Conservation (phyloP, 2,329 filamentous ascomycete genomes). For the Beauveria scarabaeidicola region DNA sequence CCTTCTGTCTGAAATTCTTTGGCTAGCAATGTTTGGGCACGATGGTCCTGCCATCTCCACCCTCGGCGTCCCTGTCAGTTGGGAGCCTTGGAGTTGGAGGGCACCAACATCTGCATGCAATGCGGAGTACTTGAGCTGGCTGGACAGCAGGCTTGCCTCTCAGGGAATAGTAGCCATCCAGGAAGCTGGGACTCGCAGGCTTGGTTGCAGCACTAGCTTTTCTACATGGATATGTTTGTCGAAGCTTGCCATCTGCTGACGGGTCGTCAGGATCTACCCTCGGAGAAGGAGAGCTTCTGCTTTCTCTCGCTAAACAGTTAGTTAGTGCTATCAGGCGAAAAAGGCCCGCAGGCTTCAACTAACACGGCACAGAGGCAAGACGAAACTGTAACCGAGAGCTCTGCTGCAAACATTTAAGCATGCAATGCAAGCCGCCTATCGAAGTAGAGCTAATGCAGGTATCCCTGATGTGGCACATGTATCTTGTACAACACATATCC, state of each 20-base stretch:
- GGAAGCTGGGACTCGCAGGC: neutral
- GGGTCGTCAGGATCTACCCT: neutral
- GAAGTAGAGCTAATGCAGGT: neutral
- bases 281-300: neutral
- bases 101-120: conserved; percentile 7
- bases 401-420: neutral
- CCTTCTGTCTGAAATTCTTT: neutral
- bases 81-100: neutral
- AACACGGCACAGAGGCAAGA: neutral
- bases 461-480: neutral
- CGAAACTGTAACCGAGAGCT: neutral
- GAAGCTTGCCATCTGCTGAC: neutral
- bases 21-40: neutral
- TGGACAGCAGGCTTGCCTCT: neutral
- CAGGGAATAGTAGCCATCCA: neutral
- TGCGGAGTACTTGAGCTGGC: neutral
- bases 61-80: neutral
- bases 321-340: neutral
- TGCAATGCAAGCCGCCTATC: neutral
- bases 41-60: neutral
- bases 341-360: neutral
- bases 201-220: neutral
- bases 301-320: neutral
- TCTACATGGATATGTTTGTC: neutral
- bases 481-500: conserved; percentile 1